These are phyloP conservation scores for Taphrina pruni DNA, from an alignment of 1,139 yeast genomes.

Conservation along the genomic window DNA sequence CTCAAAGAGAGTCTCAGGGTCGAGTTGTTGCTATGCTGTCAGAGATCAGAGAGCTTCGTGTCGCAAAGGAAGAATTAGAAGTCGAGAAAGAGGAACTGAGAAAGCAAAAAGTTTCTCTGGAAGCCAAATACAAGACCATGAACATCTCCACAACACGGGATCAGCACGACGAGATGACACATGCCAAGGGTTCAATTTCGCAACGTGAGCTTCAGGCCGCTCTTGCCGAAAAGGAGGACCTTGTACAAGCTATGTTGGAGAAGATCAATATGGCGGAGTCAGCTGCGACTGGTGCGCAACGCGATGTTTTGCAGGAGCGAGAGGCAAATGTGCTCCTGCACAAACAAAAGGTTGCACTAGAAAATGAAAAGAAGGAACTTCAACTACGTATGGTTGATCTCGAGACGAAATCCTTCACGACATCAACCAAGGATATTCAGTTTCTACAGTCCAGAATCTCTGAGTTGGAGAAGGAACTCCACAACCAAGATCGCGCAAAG, in stretches of 20 bases:
- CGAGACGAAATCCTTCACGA: slow-evolving; percentile 47
- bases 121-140: slow-evolving; percentile 49
- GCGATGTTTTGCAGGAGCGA: slow-evolving; percentile 49
- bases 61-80: slow-evolving; percentile 47
- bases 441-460: slow-evolving; percentile 46
- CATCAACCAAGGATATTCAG: slow-evolving; percentile 28
- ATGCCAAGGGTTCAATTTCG: slow-evolving; percentile 27
- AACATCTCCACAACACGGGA: slow-evolving; percentile 44
- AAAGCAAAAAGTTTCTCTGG: slow-evolving; percentile 53
- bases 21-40: slow-evolving; percentile 51
- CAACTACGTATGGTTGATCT: slow-evolving; percentile 51
- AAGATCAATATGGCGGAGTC: slow-evolving; percentile 44
- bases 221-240: slow-evolving; percentile 39
- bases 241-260: slow-evolving; percentile 43
- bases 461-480: slow-evolving; percentile 53
- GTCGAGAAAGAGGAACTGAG: slow-evolving; percentile 53
- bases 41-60: slow-evolving; percentile 50
- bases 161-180: neutral
- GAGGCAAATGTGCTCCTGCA: slow-evolving; percentile 49
- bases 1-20: slow-evolving; percentile 53
- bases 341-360: slow-evolving; percentile 47
- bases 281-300: slow-evolving; percentile 43
- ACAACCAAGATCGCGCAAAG: slow-evolving; percentile 51
- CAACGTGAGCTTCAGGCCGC: slow-evolving; percentile 13
- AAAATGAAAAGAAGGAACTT: slow-evolving; percentile 50